A percentile compares a stretch with the other conserved stretches of the same genome.
phyloP scores from a whole-genome alignment of 2,329 filamentous ascomycete genomes.

The Simplicillium sp. region DNA sequence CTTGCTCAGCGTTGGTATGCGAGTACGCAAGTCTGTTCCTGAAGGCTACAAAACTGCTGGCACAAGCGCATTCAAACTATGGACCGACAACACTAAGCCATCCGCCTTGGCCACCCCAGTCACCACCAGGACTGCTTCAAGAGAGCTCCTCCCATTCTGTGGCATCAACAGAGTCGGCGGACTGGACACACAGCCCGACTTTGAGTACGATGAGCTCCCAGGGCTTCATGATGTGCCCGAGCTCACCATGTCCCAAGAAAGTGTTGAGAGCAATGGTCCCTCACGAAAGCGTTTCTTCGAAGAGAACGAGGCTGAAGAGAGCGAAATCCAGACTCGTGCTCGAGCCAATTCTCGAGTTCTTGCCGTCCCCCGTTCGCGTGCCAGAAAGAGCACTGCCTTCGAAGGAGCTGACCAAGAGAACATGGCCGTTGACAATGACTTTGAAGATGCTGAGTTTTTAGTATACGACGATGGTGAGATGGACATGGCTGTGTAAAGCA shows the following conservation, averaged over 20 bases:
- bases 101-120: conserved; percentile 5
- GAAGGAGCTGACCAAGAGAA: conserved; percentile 35
- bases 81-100: conserved; percentile 25
- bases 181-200: conserved; percentile 46
- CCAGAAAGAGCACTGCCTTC: conserved; percentile 13
- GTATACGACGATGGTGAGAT: conserved; percentile 36
- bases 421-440: conserved; percentile 40
- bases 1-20: conserved; percentile 89
- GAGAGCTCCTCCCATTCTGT: conserved; percentile 72
- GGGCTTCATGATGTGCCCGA: conserved; percentile 32
- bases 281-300: conserved; percentile 39
- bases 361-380: conserved; percentile 33
- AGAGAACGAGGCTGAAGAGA: conserved; percentile 29
- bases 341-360: conserved; percentile 31
- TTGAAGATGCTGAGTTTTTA: conserved; percentile 61
- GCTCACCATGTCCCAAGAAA: conserved; percentile 47
- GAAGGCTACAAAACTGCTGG: conserved; percentile 80
- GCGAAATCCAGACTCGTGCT: conserved; percentile 15
- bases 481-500: conserved; percentile 14
- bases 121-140: conserved; percentile 21
- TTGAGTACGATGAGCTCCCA: conserved; percentile 17
- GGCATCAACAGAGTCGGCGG: conserved; percentile 71
- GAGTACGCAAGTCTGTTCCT: conserved; percentile 82
- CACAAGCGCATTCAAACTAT: conserved; percentile 41
- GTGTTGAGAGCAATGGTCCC: conserved; percentile 26